A percentile compares a stretch with the other conserved stretches of the same genome.
Evolutionary conservation across 2,329 filamentous ascomycete species (phyloP).

Genomic region (Aspergillus pseudoglaucus): DNA sequence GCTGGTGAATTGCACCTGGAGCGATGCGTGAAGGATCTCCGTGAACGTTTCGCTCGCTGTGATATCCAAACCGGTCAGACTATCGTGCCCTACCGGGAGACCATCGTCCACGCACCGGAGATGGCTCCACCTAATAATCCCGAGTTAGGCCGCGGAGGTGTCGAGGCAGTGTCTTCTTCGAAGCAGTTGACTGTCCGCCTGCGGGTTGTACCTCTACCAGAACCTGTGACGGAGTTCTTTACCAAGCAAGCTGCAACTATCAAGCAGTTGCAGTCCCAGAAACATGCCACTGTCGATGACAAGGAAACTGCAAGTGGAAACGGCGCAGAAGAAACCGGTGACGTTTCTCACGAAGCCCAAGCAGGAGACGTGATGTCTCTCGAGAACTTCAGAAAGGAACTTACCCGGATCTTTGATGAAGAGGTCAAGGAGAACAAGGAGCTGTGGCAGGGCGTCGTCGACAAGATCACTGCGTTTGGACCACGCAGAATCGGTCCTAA

Average conservation of each 20-base stretch:
- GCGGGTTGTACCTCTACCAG: constrained; percentile 70
- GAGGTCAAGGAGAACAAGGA: constrained; percentile 67
- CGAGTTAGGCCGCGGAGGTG: constrained; percentile 75
- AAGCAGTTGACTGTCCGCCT: constrained; percentile 77
- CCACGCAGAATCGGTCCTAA: constrained; percentile 82
- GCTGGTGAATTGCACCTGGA: constrained; percentile 93
- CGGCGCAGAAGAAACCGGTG: constrained; percentile 40
- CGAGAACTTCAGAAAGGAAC: constrained; percentile 68
- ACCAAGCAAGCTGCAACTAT: constrained; percentile 72
- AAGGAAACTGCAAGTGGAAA: constrained; percentile 30
- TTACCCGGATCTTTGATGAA: constrained; percentile 59
- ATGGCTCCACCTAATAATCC: constrained; percentile 86
- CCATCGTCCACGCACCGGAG: constrained; percentile 77
- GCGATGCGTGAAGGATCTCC: constrained; percentile 83
- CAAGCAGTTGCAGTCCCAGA: constrained; percentile 70
- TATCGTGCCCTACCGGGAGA: constrained; percentile 93
- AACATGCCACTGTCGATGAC: constrained; percentile 46
- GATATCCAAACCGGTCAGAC: constrained; percentile 91
- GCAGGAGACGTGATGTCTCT: constrained; percentile 60
- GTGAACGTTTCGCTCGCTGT: constrained; percentile 86
- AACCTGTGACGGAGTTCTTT: constrained; percentile 75
- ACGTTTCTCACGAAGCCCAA: constrained; percentile 48
- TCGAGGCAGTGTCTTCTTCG: constrained; percentile 69
- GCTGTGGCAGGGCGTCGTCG: constrained; percentile 67
- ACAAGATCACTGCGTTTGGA: constrained; percentile 84